Conservation (phyloP, 495 filamentous ascomycete species). For the Choiromyces venosus region DNA sequence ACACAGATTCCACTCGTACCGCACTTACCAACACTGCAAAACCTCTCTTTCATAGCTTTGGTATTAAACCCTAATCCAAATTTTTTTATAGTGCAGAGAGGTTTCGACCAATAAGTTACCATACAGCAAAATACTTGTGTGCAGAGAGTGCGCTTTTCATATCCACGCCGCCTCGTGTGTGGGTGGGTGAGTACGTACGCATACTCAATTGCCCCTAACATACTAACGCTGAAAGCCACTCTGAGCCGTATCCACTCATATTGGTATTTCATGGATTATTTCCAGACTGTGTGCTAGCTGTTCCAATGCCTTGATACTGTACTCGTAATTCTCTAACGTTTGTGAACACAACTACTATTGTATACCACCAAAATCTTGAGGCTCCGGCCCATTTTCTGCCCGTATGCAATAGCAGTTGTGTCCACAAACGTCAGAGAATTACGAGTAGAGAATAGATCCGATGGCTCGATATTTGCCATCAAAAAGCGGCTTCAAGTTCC, state of each 20-base stretch:
- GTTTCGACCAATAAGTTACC: neutral
- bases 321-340: no score
- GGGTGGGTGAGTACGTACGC: neutral
- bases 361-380: no score
- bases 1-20: neutral
- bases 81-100: neutral
- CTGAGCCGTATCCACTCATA: no score
- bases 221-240: neutral
- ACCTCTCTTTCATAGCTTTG: neutral
- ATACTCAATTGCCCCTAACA: neutral
- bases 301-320: no score
- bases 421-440: no score
- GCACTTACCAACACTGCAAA: neutral
- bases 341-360: no score
- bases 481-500: neutral
- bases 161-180: neutral
- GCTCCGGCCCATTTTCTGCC: no score
- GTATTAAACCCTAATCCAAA: neutral
- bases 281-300: no score
- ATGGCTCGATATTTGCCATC: neutral
- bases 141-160: neutral
- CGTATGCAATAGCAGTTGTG: no score
- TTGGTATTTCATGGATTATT: neutral
- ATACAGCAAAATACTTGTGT: neutral
- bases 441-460: neutral